Base-by-base conservation (phyloP, 2,329 filamentous ascomycete genomes). In the Chalaropsis ovoidea region DNA sequence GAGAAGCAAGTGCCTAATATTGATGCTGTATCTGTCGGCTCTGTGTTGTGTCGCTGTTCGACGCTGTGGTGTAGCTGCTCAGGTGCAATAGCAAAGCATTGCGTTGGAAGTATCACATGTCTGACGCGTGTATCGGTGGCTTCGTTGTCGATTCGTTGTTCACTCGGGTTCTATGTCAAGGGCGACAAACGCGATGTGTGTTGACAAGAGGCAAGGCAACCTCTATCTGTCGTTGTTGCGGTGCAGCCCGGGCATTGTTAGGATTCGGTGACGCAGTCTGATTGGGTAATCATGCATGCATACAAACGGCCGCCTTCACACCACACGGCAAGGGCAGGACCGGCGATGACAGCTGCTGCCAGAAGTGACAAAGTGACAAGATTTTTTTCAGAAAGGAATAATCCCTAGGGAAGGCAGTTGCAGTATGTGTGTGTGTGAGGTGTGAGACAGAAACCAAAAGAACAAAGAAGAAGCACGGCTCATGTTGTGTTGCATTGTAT, bases 401-500 rank as follows among this genome's bases (percentile, higher is more conserved):
- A 19, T 17, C 4, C 43, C 49, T 5, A 31, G 49, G 24, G 13
- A 24, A 31, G 24, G 49, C 17, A 56, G 13, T 56, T 56, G 52
- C 52, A 39, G 35, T 39, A 6, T 47, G 15, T 47, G 3, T 45
- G 10, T 54, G 5, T 24, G 15, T 56, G 49, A 10, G 4, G 49
- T 31, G 27, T 35, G 52, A 56, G 52, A 56, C 52, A 56, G 52
- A 56, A 56, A 31, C 52, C 5, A 56, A 35, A n/a, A 56, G 52
- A 56, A 56, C 52, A 56, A 56, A 56, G 52, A 35, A 56, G 52
- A 56, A 56, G 24, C 52, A 56, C 52, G 17, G 13, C 52, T 56
- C 52, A 35, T 35, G 52, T 10, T 17, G 52, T 17, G 24, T n/a
- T 56, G 52, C 24, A 56, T 56, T 35, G 52, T 56, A n/a, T 15